Percentiles rank a stretch among this genome's conserved stretches.
phyloP scores from a whole-genome alignment of 768 basidiomycete species.

The Suillus lakei region DNA sequence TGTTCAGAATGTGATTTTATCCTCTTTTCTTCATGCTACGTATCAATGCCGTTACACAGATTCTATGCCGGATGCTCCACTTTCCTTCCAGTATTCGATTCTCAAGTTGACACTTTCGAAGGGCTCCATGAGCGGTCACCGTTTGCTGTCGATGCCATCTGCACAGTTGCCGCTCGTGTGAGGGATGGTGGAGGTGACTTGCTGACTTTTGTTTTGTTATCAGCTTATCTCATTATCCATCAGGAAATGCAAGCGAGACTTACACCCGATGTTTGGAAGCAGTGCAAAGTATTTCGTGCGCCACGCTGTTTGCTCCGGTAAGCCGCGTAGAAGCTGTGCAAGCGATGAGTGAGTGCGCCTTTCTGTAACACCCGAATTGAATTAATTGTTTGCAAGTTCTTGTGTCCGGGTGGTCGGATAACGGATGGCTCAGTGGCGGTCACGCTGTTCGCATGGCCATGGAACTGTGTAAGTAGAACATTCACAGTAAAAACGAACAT shows the following conservation, averaged over 20 bases:
- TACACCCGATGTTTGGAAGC: conserved; percentile 79
- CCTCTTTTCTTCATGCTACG: conserved; percentile 10
- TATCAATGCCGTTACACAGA: conserved; percentile 44
- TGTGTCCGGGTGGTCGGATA: conserved; percentile 93
- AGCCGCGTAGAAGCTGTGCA: conserved; percentile 87
- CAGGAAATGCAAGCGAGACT: conserved; percentile 76
- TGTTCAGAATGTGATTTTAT: conserved; percentile 74
- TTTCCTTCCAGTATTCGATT: conserved; percentile 88
- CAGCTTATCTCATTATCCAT: conserved; percentile 16
- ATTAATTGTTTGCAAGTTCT: conserved; percentile 56
- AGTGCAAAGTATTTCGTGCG: conserved; percentile 83
- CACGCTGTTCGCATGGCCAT: conserved; percentile 98
- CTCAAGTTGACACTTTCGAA: conserved; percentile 82
- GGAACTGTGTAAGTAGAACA: conserved; percentile 72
- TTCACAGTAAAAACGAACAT: conserved; percentile 2
- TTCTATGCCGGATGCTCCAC: conserved; percentile 94
- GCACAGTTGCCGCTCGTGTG: conserved; percentile 91
- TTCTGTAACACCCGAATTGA: background rate
- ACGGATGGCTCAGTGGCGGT: conserved; percentile 93
- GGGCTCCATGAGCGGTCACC: conserved; percentile 87
- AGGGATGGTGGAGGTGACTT: conserved; percentile 83
- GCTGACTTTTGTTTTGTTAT: background rate
- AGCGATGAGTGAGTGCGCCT: conserved; percentile 78
- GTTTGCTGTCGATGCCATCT: conserved; percentile 91
- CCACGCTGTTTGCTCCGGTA: conserved; percentile 87